Base-by-base conservation (phyloP, 1,284 basidiomycete genomes). In the Trametes versicolor region DNA sequence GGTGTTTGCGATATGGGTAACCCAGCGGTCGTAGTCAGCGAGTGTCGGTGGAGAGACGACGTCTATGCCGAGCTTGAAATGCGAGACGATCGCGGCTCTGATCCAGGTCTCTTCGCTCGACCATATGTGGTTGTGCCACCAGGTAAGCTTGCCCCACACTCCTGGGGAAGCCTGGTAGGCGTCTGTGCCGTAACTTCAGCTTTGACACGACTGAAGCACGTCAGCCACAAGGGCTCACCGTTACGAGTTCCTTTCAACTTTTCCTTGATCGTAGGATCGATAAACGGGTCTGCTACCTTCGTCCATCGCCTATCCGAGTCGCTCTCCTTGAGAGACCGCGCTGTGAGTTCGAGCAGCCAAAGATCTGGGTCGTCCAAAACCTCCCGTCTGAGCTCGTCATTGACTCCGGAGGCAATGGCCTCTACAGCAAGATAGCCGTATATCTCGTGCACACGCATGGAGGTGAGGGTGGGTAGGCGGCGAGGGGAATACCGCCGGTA, bases 121-220 rank as follows among this genome's bases (percentile, higher is more conserved):
- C 58, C 58, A 60, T 6, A 60, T 36, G 39, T 60, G 49, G 39
- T 60, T 53, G 41, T 52, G 36, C 37, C 58, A 52, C 48, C 58
- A 59, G 37, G 19, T 4, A 3, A 59, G 25, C 27, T 50, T 58
- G 10, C 36, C 34, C 32, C 13, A 15, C 21, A 32, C 4, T 25
- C 36, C 27, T 8, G 32, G 23, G 10, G 29, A 17, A n/a, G 15
- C 21, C 34, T 1, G 47, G 27, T 58, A 37, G n/a, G 12, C 5
- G 9, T n/a, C n/a, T 23, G 12, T n/a, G n/a, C n/a, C 15, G 7
- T n/a, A n/a, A 53, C 5, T 7, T 15, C 41, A 17, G 15, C 17
- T 8, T 23, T n/a, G n/a, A n/a, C n/a, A n/a, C n/a, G n/a, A n/a
- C n/a, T n/a, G n/a, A 8, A 9, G 45, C 19, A 8, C 7, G 45